Evolutionary conservation across 495 filamentous ascomycete species (phyloP).

Genomic region (Xeromyces bisporus): DNA sequence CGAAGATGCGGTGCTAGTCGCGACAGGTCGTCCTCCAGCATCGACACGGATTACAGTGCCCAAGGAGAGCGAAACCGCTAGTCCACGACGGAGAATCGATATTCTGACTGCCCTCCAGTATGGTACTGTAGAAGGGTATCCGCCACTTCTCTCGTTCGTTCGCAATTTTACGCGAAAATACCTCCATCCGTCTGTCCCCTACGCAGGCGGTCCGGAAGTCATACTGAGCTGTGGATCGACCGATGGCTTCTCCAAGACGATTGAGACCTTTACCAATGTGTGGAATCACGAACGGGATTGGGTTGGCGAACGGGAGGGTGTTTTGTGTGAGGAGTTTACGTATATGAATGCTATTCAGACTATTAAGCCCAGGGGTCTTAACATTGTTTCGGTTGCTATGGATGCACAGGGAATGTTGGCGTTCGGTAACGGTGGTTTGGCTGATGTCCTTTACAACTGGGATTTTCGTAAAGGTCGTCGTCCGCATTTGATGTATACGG

Average conservation of each 20-base stretch:
- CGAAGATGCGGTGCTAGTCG: too few relatives aligned
- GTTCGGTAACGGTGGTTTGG: slow-evolving; percentile 49
- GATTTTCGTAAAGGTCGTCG: slow-evolving; percentile 51
- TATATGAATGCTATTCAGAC: slow-evolving; percentile 61
- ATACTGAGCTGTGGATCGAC: slow-evolving; percentile 64
- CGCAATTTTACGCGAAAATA: slow-evolving; percentile 59
- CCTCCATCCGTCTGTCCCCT: slow-evolving; percentile 68
- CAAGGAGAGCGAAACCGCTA: slow-evolving; percentile 36
- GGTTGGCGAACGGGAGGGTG: slow-evolving; percentile 46
- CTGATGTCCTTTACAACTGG: slow-evolving; percentile 69
- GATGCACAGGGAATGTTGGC: slow-evolving; percentile 63
- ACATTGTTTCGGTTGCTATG: slow-evolving; percentile 52
- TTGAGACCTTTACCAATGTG: slow-evolving; percentile 53
- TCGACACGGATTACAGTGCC: slow-evolving; percentile 49
- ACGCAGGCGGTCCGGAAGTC: slow-evolving; percentile 56
- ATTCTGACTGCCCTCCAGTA: slow-evolving; percentile 74
- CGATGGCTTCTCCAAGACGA: slow-evolving; percentile 63
- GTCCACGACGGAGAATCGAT: slow-evolving; percentile 54
- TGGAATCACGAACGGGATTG: slow-evolving; percentile 55
- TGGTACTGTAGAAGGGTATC: slow-evolving; percentile 59
- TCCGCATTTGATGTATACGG: slow-evolving; percentile 78
- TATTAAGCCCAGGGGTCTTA: slow-evolving; percentile 48
- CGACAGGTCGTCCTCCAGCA: background rate
- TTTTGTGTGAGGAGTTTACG: slow-evolving; percentile 61
- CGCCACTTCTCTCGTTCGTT: slow-evolving; percentile 55